These are phyloP conservation scores for Malus sieversii DNA, from an alignment of 306 rosid species.

Conservation along the genomic window DNA sequence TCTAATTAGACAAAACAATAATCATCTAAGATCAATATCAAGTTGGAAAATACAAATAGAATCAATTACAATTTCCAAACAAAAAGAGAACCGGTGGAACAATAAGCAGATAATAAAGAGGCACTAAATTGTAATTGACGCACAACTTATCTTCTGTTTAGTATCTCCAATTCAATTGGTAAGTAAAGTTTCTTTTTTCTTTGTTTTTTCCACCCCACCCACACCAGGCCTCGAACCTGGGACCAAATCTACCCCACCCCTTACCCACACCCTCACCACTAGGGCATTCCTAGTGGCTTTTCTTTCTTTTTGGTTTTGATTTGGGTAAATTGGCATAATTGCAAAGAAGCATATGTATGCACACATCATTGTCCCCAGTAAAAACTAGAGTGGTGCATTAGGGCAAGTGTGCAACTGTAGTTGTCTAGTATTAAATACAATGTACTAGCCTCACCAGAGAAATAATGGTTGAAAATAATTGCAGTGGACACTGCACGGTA, in stretches of 20 bases:
- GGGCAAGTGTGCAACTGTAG: background rate
- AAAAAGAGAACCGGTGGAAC: background rate
- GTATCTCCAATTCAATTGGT: too few species aligned
- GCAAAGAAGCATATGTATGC: background rate
- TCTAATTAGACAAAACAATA: constrained; percentile 16
- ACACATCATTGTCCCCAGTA: background rate
- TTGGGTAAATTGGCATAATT: background rate
- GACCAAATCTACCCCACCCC: too few species aligned
- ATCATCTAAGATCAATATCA: background rate
- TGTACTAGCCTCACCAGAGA: background rate
- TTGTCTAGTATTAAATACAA: background rate
- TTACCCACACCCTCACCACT: too few species aligned
- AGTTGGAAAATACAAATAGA: background rate
- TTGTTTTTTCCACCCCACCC: too few species aligned
- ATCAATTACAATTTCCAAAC: too few species aligned
- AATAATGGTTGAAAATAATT: background rate
- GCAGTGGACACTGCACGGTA: background rate
- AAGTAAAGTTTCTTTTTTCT: background rate
- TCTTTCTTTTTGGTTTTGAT: background rate
- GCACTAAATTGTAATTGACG: too few species aligned
- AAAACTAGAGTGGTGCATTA: background rate
- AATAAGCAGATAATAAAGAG: too few species aligned
- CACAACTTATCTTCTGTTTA: too few species aligned
- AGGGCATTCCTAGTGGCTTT: too few species aligned
- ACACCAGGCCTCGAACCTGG: too few species aligned